phyloP scores from a whole-genome alignment of 805 yeast species.

The Lipomyces anomalus region DNA sequence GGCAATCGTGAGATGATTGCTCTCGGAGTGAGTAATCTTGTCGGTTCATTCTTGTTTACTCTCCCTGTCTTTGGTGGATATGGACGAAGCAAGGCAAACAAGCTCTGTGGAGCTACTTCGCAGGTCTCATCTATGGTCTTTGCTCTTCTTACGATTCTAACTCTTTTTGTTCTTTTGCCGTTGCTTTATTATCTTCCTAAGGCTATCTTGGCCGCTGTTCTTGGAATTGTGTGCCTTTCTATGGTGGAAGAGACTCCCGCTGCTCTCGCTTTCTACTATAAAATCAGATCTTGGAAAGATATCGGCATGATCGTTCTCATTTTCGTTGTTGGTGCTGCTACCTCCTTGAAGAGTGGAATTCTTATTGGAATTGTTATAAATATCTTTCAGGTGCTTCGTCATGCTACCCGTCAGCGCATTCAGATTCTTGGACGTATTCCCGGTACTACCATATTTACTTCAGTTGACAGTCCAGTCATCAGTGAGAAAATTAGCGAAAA shows the following conservation, averaged over 20 bases:
- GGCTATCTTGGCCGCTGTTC: slow-evolving; percentile 73
- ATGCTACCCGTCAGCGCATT: slow-evolving; percentile 75
- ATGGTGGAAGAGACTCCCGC: slow-evolving; percentile 79
- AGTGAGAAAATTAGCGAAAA: slow-evolving; percentile 39
- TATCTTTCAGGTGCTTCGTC: slow-evolving; percentile 68
- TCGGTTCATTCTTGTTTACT: slow-evolving; percentile 52
- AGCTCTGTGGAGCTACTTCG: slow-evolving; percentile 79
- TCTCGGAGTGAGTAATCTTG: slow-evolving; percentile 67
- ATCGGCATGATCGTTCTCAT: slow-evolving; percentile 63
- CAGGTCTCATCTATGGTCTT: slow-evolving; percentile 78
- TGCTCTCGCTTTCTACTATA: slow-evolving; percentile 68
- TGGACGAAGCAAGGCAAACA: slow-evolving; percentile 86
- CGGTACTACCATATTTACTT: slow-evolving; percentile 40
- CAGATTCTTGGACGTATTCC: slow-evolving; percentile 72
- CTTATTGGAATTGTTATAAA: slow-evolving; percentile 81
- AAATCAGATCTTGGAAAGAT: slow-evolving; percentile 72
- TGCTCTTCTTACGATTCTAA: slow-evolving; percentile 67
- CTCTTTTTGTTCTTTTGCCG: slow-evolving; percentile 54
- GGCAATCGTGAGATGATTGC: slow-evolving; percentile 90
- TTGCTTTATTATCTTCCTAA: slow-evolving; percentile 68
- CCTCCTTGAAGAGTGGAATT: slow-evolving; percentile 85
- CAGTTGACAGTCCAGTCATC: slow-evolving; percentile 13
- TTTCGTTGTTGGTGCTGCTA: slow-evolving; percentile 54
- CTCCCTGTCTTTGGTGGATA: slow-evolving; percentile 94
- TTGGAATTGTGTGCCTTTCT: slow-evolving; percentile 69